These are phyloP conservation scores for Drosera capensis DNA, from an alignment of 148 eudicot species.

Conservation along the genomic window DNA sequence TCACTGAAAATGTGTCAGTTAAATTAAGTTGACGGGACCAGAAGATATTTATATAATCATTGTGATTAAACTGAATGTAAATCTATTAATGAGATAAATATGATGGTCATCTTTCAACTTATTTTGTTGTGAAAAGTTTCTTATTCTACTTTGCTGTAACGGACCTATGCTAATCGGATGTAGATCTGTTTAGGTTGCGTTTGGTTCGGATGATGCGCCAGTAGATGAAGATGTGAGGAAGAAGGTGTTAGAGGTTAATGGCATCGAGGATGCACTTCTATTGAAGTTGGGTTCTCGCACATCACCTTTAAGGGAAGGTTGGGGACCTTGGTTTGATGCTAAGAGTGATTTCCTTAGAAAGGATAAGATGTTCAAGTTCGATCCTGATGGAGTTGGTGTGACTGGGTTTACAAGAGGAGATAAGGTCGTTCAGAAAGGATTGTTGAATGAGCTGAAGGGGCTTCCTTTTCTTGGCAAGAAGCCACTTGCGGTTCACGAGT, in stretches of 20 bases:
- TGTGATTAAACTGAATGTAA: no score
- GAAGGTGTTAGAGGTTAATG: constrained; percentile 30
- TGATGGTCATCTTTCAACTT: background rate
- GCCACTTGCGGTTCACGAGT: constrained; percentile 20
- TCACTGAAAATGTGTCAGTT: no score
- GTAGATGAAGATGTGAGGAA: constrained; percentile 47
- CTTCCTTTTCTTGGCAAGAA: constrained; percentile 39
- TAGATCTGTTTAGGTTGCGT: constrained; percentile 20
- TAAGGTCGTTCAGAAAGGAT: constrained; percentile 35
- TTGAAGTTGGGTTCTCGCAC: constrained; percentile 33
- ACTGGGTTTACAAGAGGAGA: constrained; percentile 62
- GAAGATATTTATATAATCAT: no score
- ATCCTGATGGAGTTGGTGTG: constrained; percentile 66
- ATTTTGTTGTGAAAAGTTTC: background rate
- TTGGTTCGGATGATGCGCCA: constrained; percentile 58
- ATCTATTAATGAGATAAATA: no score
- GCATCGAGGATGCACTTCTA: constrained; percentile 64
- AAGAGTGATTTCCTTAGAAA: constrained; percentile 77
- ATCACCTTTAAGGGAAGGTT: constrained; percentile 62
- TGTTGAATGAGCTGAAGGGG: constrained; percentile 38
- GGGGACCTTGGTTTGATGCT: constrained; percentile 94
- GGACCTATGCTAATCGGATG: no score
- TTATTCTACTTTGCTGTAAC: background rate
- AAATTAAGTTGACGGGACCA: no score
- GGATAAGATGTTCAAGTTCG: constrained; percentile 78